Evolutionary conservation across 1,139 yeast species (phyloP).

Genomic region (Saccharomyces hybrid): DNA sequence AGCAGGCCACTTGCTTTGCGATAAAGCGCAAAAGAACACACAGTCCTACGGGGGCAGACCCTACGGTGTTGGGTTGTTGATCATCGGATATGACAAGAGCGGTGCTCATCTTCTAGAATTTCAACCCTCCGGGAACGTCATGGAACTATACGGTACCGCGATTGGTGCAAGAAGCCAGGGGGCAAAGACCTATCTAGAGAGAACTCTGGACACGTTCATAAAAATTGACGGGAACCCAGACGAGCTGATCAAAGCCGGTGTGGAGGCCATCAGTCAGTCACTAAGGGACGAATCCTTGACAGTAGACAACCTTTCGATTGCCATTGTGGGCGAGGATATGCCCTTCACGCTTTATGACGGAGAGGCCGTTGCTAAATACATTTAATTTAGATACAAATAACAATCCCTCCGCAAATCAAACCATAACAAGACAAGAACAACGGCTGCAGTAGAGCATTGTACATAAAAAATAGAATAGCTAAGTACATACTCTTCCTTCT

Average conservation of each 20-base stretch:
- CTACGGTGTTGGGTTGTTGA: conserved; percentile 89
- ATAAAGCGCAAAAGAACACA: conserved; percentile 94
- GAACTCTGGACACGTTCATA: conserved; percentile 64
- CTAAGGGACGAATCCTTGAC: conserved; percentile 90
- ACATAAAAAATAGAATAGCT: neutral
- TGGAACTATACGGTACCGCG: conserved; percentile 89
- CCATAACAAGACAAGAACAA: neutral
- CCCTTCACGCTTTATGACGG: conserved; percentile 76
- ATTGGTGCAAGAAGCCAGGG: conserved; percentile 99
- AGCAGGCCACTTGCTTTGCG: conserved; percentile 83
- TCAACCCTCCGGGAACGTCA: conserved; percentile 89
- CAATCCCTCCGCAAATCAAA: neutral
- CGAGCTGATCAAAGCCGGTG: conserved; percentile 75
- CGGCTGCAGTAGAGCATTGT: neutral
- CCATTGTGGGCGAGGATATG: conserved; percentile 77
- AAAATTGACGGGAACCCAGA: conserved; percentile 49
- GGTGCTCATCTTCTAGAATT: conserved; percentile 94
- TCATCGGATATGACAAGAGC: conserved; percentile 87
- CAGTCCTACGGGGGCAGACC: conserved; percentile 96
- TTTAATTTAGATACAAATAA: conserved; percentile 13
- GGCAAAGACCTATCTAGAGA: conserved; percentile 89
- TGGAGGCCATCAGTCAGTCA: conserved; percentile 88
- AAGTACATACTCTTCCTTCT: neutral
- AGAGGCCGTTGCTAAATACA: conserved; percentile 65
- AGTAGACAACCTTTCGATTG: conserved; percentile 76